phyloP scores from a whole-genome alignment of 345 rosid species.

The Pistacia integerrima region DNA sequence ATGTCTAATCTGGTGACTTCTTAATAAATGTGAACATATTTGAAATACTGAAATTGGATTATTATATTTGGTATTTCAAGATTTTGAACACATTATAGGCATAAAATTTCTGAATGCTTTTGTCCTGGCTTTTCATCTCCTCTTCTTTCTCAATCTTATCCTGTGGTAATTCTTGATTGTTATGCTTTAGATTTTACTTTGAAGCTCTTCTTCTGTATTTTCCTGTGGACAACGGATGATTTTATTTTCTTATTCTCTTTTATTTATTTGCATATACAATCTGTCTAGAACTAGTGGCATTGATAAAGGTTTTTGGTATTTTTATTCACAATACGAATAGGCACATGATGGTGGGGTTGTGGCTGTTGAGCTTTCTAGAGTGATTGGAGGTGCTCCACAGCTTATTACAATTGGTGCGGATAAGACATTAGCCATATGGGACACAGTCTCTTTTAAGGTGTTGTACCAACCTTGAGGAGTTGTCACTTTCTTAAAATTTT shows the following conservation, averaged over 20 bases:
- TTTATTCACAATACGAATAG: slow-evolving; percentile 38
- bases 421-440: slow-evolving; percentile 98
- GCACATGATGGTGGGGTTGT: slow-evolving; percentile 99
- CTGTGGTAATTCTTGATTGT: not conserved
- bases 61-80: too few species aligned
- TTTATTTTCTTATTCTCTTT: not conserved
- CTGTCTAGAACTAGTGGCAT: not conserved
- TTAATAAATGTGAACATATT: not conserved
- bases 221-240: not conserved
- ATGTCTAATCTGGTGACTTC: not conserved
- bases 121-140: not conserved
- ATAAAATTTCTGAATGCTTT: not conserved
- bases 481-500: slow-evolving; percentile 8
- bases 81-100: not conserved
- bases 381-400: slow-evolving; percentile 92
- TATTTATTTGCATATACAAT: not conserved
- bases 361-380: slow-evolving; percentile 95
- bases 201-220: not conserved
- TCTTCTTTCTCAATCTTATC: slow-evolving; percentile 1
- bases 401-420: slow-evolving; percentile 98
- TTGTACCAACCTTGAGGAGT: slow-evolving; percentile 12
- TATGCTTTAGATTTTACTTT: slow-evolving; percentile 3
- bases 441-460: slow-evolving; percentile 96
- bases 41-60: not conserved
- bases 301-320: slow-evolving; percentile 11